Conservation (phyloP, 164 flowering plant genomes). For the Annona cherimola region DNA sequence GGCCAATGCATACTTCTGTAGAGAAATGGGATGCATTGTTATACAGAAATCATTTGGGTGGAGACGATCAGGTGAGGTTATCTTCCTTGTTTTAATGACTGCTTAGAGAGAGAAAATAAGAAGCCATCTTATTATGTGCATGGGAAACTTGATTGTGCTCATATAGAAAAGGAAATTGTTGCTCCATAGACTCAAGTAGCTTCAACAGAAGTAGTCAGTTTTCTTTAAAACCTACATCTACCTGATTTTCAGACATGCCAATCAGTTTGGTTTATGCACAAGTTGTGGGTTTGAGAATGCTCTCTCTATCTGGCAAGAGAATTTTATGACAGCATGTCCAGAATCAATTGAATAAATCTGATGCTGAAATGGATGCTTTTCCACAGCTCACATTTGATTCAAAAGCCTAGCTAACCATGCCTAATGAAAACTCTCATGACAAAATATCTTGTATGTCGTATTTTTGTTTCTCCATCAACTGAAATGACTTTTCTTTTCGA, state of each 20-base stretch:
- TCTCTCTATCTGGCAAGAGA: too few species aligned
- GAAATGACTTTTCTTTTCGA: too few species aligned
- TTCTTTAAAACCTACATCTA: background rate
- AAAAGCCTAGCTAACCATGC: too few species aligned
- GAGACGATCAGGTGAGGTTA: conserved; percentile 65
- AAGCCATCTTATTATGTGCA: background rate
- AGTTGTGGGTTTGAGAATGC: background rate
- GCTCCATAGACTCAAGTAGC: too few species aligned
- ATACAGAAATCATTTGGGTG: conserved; percentile 61
- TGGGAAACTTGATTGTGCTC: background rate
- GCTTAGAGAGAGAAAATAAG: background rate
- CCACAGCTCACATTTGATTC: too few species aligned
- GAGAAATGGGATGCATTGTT: conserved; percentile 98
- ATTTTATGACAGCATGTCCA: too few species aligned
- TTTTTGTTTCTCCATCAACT: too few species aligned
- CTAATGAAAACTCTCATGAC: too few species aligned
- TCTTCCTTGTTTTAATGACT: background rate
- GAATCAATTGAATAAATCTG: too few species aligned
- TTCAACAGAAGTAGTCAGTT: background rate
- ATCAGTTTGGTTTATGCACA: background rate
- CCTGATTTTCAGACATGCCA: background rate
- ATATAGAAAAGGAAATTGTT: background rate
- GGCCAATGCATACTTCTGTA: conserved; percentile 75
- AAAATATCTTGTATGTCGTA: too few species aligned
- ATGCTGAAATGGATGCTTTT: too few species aligned